These are phyloP conservation scores for Boletus coccyginus DNA, from an alignment of 768 basidiomycete genomes.

Conservation along the genomic window DNA sequence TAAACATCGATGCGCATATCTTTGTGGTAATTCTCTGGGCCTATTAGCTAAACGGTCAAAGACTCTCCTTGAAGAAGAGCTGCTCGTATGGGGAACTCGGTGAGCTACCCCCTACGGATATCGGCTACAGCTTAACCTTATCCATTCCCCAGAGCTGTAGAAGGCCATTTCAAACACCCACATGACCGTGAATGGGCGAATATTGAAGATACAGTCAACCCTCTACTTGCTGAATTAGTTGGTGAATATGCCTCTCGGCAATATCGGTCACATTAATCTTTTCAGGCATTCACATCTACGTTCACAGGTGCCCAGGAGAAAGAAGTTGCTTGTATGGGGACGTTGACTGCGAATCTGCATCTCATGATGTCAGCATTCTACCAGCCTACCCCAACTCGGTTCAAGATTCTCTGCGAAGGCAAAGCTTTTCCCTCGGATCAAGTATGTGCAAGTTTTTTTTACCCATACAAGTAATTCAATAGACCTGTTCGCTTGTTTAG, in stretches of 20 bases:
- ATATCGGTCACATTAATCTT: neutral
- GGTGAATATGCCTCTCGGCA: constrained; percentile 47
- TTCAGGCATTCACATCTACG: constrained; percentile 21
- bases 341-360: constrained; percentile 93
- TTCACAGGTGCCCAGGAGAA: constrained; percentile 73
- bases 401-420: constrained; percentile 93
- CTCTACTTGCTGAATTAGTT: constrained; percentile 75
- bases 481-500: constrained; percentile 40
- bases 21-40: constrained; percentile 96
- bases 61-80: constrained; percentile 74
- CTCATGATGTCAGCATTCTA: constrained; percentile 95
- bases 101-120: constrained; percentile 31
- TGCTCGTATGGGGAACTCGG: constrained; percentile 79
- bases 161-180: constrained; percentile 91
- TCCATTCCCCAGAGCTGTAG: constrained; percentile 59
- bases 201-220: constrained; percentile 68
- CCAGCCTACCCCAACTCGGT: constrained; percentile 77
- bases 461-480: constrained; percentile 12
- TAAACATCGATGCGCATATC: constrained; percentile 68
- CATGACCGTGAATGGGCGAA: constrained; percentile 78
- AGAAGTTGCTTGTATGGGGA: constrained; percentile 96
- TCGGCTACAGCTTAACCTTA: constrained; percentile 9
- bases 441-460: constrained; percentile 43
- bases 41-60: constrained; percentile 72
- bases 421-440: constrained; percentile 97